Percentiles rank a stretch among this genome's conserved stretches.
Conservation (phyloP, 805 yeast species). For the Kluyveromyces dobzhanskii region DNA sequence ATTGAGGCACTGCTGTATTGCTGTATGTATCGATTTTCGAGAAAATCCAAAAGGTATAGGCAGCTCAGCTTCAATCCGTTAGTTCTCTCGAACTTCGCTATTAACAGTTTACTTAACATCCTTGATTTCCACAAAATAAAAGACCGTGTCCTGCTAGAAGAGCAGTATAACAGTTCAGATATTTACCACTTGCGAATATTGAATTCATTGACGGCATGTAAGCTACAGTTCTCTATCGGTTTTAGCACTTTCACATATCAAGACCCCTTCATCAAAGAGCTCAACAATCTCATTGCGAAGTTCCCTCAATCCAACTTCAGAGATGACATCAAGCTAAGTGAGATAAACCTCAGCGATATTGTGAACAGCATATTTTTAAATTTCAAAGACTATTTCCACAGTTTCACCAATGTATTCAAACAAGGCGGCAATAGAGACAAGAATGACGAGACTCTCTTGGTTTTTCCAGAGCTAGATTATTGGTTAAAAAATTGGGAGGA, state of each 20-base stretch:
- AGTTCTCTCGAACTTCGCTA: slow-evolving; percentile 43
- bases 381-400: slow-evolving; percentile 19
- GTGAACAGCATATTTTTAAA: slow-evolving; percentile 23
- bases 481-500: slow-evolving; percentile 42
- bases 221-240: slow-evolving; percentile 43
- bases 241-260: slow-evolving; percentile 31
- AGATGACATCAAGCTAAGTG: slow-evolving; percentile 47
- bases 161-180: slow-evolving; percentile 31
- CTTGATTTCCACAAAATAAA: slow-evolving; percentile 37
- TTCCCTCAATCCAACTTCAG: slow-evolving; percentile 45
- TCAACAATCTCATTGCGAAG: slow-evolving; percentile 37
- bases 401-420: slow-evolving; percentile 6
- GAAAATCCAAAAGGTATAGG: slow-evolving; percentile 37
- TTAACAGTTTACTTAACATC: slow-evolving; percentile 40
- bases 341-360: slow-evolving; percentile 35
- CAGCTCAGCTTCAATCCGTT: slow-evolving; percentile 47
- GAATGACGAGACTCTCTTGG: slow-evolving; percentile 8
- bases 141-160: slow-evolving; percentile 27
- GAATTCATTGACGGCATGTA: slow-evolving; percentile 44
- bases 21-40: slow-evolving; percentile 44
- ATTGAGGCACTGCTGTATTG: slow-evolving; percentile 52
- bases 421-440: slow-evolving; percentile 5
- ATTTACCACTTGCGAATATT: slow-evolving; percentile 47
- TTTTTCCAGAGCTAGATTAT: slow-evolving; percentile 31
- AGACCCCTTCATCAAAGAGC: slow-evolving; percentile 25